A percentile compares a stretch with the other conserved stretches of the same genome.
phyloP scores from a whole-genome alignment of 768 basidiomycete species.

The Rhizopogon rudus region DNA sequence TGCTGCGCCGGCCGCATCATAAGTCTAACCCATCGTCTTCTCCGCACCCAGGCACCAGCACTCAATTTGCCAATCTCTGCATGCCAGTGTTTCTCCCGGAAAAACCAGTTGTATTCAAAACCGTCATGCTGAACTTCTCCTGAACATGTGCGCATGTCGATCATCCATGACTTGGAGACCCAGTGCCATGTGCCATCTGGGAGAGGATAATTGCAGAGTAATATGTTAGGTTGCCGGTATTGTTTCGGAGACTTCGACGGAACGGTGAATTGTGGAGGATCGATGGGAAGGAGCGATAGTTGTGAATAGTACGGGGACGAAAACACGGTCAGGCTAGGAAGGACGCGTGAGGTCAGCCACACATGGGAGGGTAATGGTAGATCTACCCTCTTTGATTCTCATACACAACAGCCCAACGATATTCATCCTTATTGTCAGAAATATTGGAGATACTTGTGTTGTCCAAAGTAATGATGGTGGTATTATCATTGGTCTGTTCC shows the following conservation, averaged over 20 bases:
- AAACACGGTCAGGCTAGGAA: conserved; percentile 56
- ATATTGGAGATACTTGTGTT: conserved; percentile 14
- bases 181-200: conserved; percentile 81
- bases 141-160: conserved; percentile 77
- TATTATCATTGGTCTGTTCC: conserved; percentile 4
- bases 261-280: conserved; percentile 71
- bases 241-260: conserved; percentile 37
- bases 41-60: conserved; percentile 69
- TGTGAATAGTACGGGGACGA: conserved; percentile 70
- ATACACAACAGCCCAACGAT: conserved; percentile 74
- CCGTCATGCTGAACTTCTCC: conserved; percentile 79
- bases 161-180: conserved; percentile 80
- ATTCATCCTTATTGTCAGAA: conserved; percentile 42
- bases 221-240: conserved; percentile 47
- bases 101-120: conserved; percentile 83
- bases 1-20: conserved; percentile 66
- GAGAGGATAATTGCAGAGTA: conserved; percentile 61
- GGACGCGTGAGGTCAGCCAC: conserved; percentile 3
- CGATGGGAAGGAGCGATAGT: conserved; percentile 61
- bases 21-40: conserved; percentile 78
- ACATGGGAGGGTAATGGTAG: neutral
- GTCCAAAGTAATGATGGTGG: conserved; percentile 29
- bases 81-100: conserved; percentile 63
- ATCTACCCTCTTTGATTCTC: conserved; percentile 81
- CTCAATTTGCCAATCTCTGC: conserved; percentile 54